phyloP scores from a whole-genome alignment of 2,329 filamentous ascomycete genomes.

The Aspergillus pseudoviridinutans region DNA sequence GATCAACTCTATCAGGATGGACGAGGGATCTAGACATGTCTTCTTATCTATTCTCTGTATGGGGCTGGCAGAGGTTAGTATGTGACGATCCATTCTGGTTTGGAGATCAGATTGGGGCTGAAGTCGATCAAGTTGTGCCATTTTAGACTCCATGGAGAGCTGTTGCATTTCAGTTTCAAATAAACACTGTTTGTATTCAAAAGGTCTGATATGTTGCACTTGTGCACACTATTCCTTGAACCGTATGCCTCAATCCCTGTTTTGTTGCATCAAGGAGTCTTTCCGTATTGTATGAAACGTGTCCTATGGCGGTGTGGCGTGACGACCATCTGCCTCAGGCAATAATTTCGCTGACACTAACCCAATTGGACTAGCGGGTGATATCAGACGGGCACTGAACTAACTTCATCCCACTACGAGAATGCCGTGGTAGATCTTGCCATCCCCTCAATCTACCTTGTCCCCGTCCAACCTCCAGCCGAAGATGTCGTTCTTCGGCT shows the following conservation, averaged over 20 bases:
- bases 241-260: not conserved
- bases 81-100: not conserved
- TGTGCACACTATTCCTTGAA: not conserved
- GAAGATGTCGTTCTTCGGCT: constrained; percentile 87
- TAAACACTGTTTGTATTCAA: not conserved
- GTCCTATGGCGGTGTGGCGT: not conserved
- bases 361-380: constrained; percentile 13
- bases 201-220: not conserved
- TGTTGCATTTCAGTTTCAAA: not conserved
- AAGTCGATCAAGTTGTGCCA: no score
- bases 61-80: not conserved
- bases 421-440: constrained; percentile 16
- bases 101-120: not conserved
- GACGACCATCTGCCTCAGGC: constrained; percentile 11
- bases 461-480: constrained; percentile 13
- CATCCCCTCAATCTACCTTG: constrained; percentile 11
- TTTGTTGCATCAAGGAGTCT: not conserved
- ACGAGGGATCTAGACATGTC: not conserved
- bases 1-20: not conserved
- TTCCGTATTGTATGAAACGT: not conserved
- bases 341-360: constrained; percentile 1
- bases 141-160: not conserved
- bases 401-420: constrained; percentile 24
- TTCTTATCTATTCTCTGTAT: not conserved
- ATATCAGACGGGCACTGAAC: constrained; percentile 17